Conservation (phyloP, 1,139 yeast species). For the Candida pseudoviswanathii region DNA sequence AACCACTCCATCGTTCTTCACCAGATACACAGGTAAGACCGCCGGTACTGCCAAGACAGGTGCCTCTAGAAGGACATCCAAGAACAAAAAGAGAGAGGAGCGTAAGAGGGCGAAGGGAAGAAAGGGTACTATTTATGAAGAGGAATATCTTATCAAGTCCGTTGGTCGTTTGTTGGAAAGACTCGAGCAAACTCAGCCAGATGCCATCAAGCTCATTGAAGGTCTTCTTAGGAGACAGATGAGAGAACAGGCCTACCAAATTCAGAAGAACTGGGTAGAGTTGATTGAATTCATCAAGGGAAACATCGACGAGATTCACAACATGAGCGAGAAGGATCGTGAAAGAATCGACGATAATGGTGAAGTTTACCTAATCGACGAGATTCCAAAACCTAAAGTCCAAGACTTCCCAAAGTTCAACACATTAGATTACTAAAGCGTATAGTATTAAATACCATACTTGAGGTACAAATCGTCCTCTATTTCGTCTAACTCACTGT, state of each 20-base stretch:
- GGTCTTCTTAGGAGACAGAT: conserved; percentile 72
- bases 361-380: conserved; percentile 72
- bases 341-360: conserved; percentile 91
- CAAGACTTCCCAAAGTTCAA: conserved; percentile 58
- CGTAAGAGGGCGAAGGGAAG: conserved; percentile 95
- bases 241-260: conserved; percentile 80
- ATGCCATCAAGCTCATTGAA: conserved; percentile 72
- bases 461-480: not conserved
- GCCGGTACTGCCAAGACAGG: conserved; percentile 96
- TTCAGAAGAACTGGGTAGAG: conserved; percentile 69
- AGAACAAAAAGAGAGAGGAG: conserved; percentile 92
- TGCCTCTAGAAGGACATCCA: conserved; percentile 87
- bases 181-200: conserved; percentile 70
- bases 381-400: conserved; percentile 66
- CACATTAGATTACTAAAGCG: conserved; percentile 54
- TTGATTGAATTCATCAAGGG: conserved; percentile 56
- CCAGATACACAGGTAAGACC: conserved; percentile 95
- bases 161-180: conserved; percentile 88
- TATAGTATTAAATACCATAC: not conserved
- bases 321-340: conserved; percentile 79
- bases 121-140: conserved; percentile 96
- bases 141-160: conserved; percentile 87
- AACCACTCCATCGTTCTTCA: conserved; percentile 88
- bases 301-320: conserved; percentile 72
- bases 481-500: not conserved